These are phyloP conservation scores for Malassezia arunalokei DNA, from an alignment of 1,284 basidiomycete species.

Conservation along the genomic window DNA sequence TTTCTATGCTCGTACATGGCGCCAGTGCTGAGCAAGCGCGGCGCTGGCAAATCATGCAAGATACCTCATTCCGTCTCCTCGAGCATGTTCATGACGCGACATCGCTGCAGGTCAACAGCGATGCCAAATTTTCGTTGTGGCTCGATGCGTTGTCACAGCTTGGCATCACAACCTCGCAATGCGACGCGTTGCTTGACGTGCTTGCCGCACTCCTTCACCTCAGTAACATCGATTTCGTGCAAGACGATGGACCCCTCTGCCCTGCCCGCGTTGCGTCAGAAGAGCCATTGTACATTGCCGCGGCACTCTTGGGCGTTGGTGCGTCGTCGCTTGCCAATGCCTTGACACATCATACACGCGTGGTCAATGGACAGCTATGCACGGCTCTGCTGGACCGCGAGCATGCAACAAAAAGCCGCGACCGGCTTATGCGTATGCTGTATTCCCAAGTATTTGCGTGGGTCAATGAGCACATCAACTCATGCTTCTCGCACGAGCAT, in stretches of 20 bases:
- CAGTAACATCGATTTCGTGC: slow-evolving; percentile 80
- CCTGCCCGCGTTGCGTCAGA: slow-evolving; percentile 36
- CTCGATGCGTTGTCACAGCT: slow-evolving; percentile 85
- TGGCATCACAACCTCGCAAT: slow-evolving; percentile 79
- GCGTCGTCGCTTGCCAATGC: slow-evolving; percentile 65
- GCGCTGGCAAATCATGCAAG: slow-evolving; percentile 69
- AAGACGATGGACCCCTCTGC: slow-evolving; percentile 18
- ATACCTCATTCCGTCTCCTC: slow-evolving; percentile 66
- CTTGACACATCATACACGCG: slow-evolving; percentile 78
- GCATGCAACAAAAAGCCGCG: slow-evolving; percentile 77
- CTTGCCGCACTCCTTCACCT: slow-evolving; percentile 88
- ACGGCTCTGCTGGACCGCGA: slow-evolving; percentile 91
- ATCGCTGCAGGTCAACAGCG: neutral
- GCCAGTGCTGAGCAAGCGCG: slow-evolving; percentile 73
- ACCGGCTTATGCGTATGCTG: slow-evolving; percentile 80
- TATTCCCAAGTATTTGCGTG: slow-evolving; percentile 91
- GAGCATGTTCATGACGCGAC: slow-evolving; percentile 46
- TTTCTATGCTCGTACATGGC: slow-evolving; percentile 86
- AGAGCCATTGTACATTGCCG: slow-evolving; percentile 66
- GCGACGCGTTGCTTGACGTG: slow-evolving; percentile 86
- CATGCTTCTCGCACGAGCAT: slow-evolving; percentile 55
- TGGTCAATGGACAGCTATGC: slow-evolving; percentile 86
- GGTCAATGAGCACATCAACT: slow-evolving; percentile 92
- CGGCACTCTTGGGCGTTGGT: slow-evolving; percentile 79
- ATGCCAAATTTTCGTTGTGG: slow-evolving; percentile 53